phyloP scores from a whole-genome alignment of 805 yeast genomes.

The Pichia manshurica region DNA sequence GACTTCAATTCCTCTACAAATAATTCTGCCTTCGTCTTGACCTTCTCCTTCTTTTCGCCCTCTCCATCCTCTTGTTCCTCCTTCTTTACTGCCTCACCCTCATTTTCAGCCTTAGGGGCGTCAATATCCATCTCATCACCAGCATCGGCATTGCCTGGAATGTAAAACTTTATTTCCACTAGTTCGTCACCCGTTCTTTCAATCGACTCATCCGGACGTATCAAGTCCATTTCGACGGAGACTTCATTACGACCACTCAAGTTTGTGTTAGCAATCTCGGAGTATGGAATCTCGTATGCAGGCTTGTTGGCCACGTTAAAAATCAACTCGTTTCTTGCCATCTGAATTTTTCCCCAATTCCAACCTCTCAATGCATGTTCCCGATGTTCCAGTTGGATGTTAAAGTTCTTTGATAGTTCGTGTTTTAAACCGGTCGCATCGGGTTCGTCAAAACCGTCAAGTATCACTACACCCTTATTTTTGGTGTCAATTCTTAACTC shows the following conservation, averaged over 20 bases:
- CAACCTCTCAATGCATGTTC: constrained; percentile 97
- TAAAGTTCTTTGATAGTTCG: constrained; percentile 74
- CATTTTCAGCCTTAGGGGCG: constrained; percentile 23
- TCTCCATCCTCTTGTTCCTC: constrained; percentile 7
- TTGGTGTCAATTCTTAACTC: constrained; percentile 87
- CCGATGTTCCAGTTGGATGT: constrained; percentile 64
- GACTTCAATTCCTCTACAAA: constrained; percentile 91
- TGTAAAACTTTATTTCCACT: constrained; percentile 88
- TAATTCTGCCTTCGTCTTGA: constrained; percentile 68
- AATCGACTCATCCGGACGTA: constrained; percentile 36
- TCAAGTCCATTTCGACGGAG: constrained; percentile 72
- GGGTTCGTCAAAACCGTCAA: constrained; percentile 88
- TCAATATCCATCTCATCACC: constrained; percentile 40
- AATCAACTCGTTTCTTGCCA: constrained; percentile 85
- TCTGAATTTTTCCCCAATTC: constrained; percentile 97
- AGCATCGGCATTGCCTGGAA: constrained; percentile 72
- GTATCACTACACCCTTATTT: constrained; percentile 73
- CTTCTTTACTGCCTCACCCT: constrained; percentile 12
- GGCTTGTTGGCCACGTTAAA: constrained; percentile 86
- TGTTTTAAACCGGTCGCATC: constrained; percentile 77
- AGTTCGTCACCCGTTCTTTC: constrained; percentile 88
- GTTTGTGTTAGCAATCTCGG: constrained; percentile 75
- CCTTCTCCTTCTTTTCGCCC: constrained; percentile 34
- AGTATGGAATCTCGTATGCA: constrained; percentile 83
- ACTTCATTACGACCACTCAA: constrained; percentile 91